A percentile compares a stretch with the other conserved stretches of the same genome.
phyloP scores from a whole-genome alignment of 257 asterid genomes.

The Parsonsia alboflavescens region DNA sequence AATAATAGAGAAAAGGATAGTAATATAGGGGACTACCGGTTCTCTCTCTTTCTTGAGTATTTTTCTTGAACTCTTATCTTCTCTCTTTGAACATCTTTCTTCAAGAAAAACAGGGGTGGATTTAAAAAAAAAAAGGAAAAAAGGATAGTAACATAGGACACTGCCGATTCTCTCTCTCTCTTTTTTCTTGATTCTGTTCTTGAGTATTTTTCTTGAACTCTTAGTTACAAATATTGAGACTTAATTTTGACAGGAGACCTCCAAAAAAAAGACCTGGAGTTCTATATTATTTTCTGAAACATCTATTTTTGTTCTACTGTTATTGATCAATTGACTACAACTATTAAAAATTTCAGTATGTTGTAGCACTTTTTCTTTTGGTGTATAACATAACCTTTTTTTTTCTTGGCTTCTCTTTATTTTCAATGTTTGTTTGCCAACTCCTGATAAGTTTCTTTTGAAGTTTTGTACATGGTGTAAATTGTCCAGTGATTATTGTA shows the following conservation, averaged over 20 bases:
- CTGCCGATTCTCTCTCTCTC: neutral
- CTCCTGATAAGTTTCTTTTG: neutral
- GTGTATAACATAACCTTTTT: neutral
- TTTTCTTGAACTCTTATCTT: neutral
- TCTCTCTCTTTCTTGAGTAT: neutral
- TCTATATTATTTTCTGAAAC: neutral
- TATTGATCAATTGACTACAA: neutral
- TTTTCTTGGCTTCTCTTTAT: no score
- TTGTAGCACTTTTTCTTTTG: neutral
- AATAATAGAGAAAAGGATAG: neutral
- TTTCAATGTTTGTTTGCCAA: neutral
- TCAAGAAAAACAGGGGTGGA: neutral
- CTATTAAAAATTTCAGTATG: neutral
- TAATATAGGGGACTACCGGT: neutral
- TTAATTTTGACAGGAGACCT: neutral
- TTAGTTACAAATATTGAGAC: neutral
- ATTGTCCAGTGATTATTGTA: neutral
- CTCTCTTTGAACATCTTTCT: neutral
- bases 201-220: neutral
- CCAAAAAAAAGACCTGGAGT: neutral
- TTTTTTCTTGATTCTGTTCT: neutral
- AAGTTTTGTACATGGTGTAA: neutral
- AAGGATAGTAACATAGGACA: neutral
- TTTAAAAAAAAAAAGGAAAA: neutral
- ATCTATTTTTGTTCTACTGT: neutral